phyloP scores from a whole-genome alignment of 1,284 basidiomycete genomes.

The Abortiporus biennis region DNA sequence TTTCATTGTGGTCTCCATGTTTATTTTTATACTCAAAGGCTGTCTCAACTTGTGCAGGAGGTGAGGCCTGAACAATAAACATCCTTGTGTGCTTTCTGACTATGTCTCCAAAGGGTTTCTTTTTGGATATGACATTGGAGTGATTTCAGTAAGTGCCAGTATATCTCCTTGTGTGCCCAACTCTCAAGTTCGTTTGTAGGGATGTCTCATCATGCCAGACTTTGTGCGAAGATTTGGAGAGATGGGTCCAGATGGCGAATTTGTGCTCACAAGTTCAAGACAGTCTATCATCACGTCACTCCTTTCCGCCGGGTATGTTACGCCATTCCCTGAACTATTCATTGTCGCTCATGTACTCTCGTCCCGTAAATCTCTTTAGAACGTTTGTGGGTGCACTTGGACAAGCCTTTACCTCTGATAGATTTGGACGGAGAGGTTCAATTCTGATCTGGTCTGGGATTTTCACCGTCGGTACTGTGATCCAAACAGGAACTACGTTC shows the following conservation, averaged over 20 bases:
- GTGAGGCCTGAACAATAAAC: conserved; percentile 11
- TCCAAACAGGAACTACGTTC: conserved; percentile 61
- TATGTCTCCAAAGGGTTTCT: conserved; percentile 38
- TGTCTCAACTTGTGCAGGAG: conserved; percentile 15
- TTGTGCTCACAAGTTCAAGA: conserved; percentile 51
- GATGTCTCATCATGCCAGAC: conserved; percentile 78
- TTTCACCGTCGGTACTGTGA: conserved; percentile 65
- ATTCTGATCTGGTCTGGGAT: conserved; percentile 75
- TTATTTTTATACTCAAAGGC: not conserved
- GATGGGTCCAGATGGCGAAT: conserved; percentile 40
- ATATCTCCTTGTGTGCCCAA: not conserved
- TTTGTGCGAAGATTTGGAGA: conserved; percentile 68
- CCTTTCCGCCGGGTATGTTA: conserved; percentile 75
- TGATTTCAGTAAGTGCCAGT: conserved; percentile 42
- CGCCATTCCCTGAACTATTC: too few relatives aligned
- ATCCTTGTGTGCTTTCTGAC: conserved; percentile 5
- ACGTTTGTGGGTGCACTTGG: conserved; percentile 67
- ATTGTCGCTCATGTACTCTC: conserved; percentile 1
- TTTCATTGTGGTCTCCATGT: conserved; percentile 5
- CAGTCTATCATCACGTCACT: conserved; percentile 78
- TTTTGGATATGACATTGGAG: conserved; percentile 69
- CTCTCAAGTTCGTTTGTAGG: conserved; percentile 30
- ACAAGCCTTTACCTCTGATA: conserved; percentile 74
- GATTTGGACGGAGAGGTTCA: conserved; percentile 64
- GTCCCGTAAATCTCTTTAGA: conserved; percentile 23